A percentile compares a stretch with the other conserved stretches of the same genome.
Conservation (phyloP, 2,329 filamentous ascomycete species). For the Amauroascus verrucosus region DNA sequence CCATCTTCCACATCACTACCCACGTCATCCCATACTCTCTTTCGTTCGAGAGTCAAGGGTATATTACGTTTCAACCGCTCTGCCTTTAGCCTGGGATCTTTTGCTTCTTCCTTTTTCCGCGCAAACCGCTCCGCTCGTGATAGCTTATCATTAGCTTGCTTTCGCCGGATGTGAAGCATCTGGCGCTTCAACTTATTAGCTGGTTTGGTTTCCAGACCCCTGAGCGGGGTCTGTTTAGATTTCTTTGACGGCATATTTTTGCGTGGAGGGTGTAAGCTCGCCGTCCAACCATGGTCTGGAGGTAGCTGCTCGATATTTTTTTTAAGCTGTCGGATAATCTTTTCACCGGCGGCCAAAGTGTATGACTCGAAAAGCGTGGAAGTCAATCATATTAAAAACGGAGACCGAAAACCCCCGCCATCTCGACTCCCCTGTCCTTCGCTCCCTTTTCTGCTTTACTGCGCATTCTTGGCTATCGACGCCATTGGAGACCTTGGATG, state of each 20-base stretch:
- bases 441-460: background rate
- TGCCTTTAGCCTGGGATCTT: constrained; percentile 64
- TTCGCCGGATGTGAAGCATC: constrained; percentile 67
- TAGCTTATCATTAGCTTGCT: constrained; percentile 62
- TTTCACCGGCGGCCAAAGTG: background rate
- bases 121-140: constrained; percentile 67
- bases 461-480: background rate
- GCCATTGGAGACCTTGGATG: constrained; percentile 24
- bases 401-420: background rate
- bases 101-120: constrained; percentile 74
- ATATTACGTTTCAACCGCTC: constrained; percentile 68
- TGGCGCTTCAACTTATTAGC: constrained; percentile 73
- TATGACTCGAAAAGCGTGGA: background rate
- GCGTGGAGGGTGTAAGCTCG: background rate
- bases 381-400: background rate
- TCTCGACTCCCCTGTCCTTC: background rate
- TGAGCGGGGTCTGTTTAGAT: constrained; percentile 36
- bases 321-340: background rate
- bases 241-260: constrained; percentile 43
- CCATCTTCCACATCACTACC: constrained; percentile 43
- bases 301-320: too few species aligned
- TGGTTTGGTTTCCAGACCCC: constrained; percentile 44
- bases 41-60: constrained; percentile 71
- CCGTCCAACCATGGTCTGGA: too few species aligned
- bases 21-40: constrained; percentile 79